Base-by-base conservation (phyloP, 2,329 filamentous ascomycete genomes). In the Coniochaeta prunicola region DNA sequence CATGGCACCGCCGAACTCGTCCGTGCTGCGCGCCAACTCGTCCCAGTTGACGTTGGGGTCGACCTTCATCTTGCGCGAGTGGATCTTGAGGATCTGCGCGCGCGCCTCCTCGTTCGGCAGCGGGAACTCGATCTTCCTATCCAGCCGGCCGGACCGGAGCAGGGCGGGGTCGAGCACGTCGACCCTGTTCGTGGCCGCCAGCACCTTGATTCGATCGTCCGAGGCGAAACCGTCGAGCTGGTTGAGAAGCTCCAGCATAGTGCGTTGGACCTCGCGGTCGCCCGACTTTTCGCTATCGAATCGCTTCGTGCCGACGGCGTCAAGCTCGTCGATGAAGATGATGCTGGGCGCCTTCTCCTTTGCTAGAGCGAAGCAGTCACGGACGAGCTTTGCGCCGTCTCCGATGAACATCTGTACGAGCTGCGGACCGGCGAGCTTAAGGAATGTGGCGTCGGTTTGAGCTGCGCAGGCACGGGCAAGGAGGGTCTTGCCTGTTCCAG, bases 361-460 rank as follows among this genome's bases (percentile, higher is more conserved):
- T 58, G 94, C 94, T 15, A 99, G 81, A 1, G 94, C 94, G 72
- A 99, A 99, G 76, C 91, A 96, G 77, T 99, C 94, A 60, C 94
- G 90, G 45, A 99, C 94, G 31, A 99, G 84, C 77, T 99, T 99
- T 48, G 96, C 94, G 69, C 94, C 94, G 66, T 99, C 96, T 73
- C 94, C 94, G 42, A 99, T 99, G 74, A 97, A 99, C 94, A 97
- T 99, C 74, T 99, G 94, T 31, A 99, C 94, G 40, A 99, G 86
- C 76, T 99, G 94, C 5, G 96, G 94, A 56, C 94, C 94, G 61
- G 94, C 94, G 59, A 99, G 89, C 77, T 99, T 99, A 71, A 99
- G 86, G 82, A 99, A 99, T 26, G 94, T 99, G 63, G 94, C 94
- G 66, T 99, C 94, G 61, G 94, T 97, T 77, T 99, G 94, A 55